Base-by-base conservation (phyloP, 1,284 basidiomycete genomes). In the Austroboletus olivaceoglutinosus region DNA sequence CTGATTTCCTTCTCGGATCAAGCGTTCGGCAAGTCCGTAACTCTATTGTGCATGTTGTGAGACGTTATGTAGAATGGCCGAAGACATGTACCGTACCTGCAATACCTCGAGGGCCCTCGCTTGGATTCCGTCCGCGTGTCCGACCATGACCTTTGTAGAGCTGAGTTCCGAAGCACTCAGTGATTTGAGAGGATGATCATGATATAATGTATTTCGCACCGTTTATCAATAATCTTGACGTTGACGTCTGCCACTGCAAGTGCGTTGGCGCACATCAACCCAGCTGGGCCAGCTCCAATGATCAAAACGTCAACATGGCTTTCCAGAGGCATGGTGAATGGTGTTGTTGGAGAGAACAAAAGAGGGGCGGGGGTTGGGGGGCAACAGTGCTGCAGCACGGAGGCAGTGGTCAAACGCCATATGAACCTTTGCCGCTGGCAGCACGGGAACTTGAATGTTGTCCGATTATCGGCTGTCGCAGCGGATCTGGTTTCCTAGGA, bases 251-350 rank as follows among this genome's bases (percentile, higher is more conserved):
- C 81, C 46, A 66, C 75, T 5, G 37, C 21, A 19, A 22, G 37
- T 3, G 77, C 83, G 62, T 82, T 80, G 15, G 77, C 77, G 52
- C 79, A 41, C 25, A 27, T 41, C n/a, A 41, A 12, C 7, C 39
- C 39, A n/a, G 39, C 39, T 8, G 39, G 39, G 80, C 80, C 78
- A 9, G 76, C 77, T 23, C 77, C 77, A 37, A 79, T 65, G 53
- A 82, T 66, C 48, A 81, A 73, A 21, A 81, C 78, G 59, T 82
- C 80, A 51, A 79, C 76, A 7, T 53, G 55, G 68, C 70, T 52
- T 70, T 69, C 46, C 57, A 64, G 40, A 52, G 46, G 16, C 57
- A 50, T 45, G 41, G 18, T 25, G 15, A n/a, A n/a, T n/a, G n/a
- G n/a, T n/a, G n/a, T n/a, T n/a, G 13, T n/a, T n/a, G 31, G 27